Evolutionary conservation across 2,329 filamentous ascomycete genomes (phyloP).

Genomic region (Knoxdaviesia capensis): DNA sequence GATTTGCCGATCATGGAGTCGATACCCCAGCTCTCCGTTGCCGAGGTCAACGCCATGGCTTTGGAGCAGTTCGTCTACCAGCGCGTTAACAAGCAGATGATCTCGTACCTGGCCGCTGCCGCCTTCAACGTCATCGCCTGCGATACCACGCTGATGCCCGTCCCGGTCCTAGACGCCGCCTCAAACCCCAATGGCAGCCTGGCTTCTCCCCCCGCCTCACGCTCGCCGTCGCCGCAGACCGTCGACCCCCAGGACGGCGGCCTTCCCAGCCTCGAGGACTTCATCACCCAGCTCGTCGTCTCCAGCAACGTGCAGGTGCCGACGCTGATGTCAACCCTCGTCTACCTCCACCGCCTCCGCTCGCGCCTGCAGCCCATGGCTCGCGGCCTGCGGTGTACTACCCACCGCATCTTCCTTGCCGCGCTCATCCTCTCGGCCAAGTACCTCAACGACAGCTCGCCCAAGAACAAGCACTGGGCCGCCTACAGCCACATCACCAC

Average conservation of each 20-base stretch:
- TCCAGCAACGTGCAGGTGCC: constrained; percentile 93
- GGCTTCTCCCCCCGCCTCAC: constrained; percentile 25
- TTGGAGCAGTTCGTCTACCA: constrained; percentile 66
- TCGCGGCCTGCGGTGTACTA: constrained; percentile 89
- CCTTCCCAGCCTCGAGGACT: constrained; percentile 68
- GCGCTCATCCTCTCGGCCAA: constrained; percentile 75
- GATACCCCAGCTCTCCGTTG: constrained; percentile 19
- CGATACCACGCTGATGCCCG: constrained; percentile 39
- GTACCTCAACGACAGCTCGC: constrained; percentile 95
- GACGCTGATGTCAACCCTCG: constrained; percentile 88
- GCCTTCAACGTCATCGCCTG: constrained; percentile 64
- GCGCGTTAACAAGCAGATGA: constrained; percentile 58
- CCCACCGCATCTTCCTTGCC: constrained; percentile 92
- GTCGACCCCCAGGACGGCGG: constrained; percentile 25
- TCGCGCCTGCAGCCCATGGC: constrained; percentile 78
- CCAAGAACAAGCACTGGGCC: constrained; percentile 99
- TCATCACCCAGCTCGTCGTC: constrained; percentile 80
- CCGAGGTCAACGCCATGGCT: constrained; percentile 49
- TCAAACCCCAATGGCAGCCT: constrained; percentile 14
- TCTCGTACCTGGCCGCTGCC: constrained; percentile 53
- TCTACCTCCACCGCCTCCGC: constrained; percentile 76
- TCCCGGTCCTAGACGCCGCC: constrained; percentile 10
- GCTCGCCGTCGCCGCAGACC: constrained; percentile 24
- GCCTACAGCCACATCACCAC: constrained; percentile 68
- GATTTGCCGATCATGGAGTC: constrained; percentile 2